Conservation (phyloP, 228 moss, liverwort and hornwort genomes). For the Sphagnum magellanicum region DNA sequence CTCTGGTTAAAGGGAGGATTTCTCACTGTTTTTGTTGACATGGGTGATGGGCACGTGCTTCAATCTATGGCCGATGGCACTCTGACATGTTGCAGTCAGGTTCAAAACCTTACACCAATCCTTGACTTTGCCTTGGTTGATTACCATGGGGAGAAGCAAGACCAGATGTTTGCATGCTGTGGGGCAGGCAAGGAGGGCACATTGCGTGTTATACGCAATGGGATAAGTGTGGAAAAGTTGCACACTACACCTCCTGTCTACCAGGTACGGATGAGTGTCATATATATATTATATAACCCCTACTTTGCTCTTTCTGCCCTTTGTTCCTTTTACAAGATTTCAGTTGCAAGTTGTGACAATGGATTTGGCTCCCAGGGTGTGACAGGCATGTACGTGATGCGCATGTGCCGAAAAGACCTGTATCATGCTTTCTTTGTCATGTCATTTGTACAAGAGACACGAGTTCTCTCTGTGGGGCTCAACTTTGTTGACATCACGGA, state of each 20-base stretch:
- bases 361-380: conserved; percentile 62
- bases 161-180: conserved; percentile 99
- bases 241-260: conserved; percentile 78
- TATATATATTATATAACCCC: too few relatives aligned
- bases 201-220: conserved; percentile 86
- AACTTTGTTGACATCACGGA: conserved; percentile 95
- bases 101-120: conserved; percentile 85
- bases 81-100: conserved; percentile 56
- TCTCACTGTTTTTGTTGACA: conserved; percentile 79
- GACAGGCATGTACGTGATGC: conserved; percentile 85
- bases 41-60: conserved; percentile 94
- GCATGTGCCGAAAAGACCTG: conserved; percentile 66
- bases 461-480: conserved; percentile 91
- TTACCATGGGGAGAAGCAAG: conserved; percentile 89
- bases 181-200: conserved; percentile 79
- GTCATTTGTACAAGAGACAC: conserved; percentile 97
- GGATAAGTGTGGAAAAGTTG: conserved; percentile 91
- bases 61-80: conserved; percentile 52
- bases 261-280: conserved; percentile 21
- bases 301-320: not conserved
- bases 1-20: conserved; percentile 86
- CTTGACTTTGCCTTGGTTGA: conserved; percentile 89
- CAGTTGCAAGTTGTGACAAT: conserved; percentile 2
- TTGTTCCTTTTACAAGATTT: not conserved
- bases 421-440: conserved; percentile 93